A percentile compares a stretch with the other conserved stretches of the same genome.
phyloP scores from a whole-genome alignment of 2,329 filamentous ascomycete genomes.

The Leptographium wingfieldii region DNA sequence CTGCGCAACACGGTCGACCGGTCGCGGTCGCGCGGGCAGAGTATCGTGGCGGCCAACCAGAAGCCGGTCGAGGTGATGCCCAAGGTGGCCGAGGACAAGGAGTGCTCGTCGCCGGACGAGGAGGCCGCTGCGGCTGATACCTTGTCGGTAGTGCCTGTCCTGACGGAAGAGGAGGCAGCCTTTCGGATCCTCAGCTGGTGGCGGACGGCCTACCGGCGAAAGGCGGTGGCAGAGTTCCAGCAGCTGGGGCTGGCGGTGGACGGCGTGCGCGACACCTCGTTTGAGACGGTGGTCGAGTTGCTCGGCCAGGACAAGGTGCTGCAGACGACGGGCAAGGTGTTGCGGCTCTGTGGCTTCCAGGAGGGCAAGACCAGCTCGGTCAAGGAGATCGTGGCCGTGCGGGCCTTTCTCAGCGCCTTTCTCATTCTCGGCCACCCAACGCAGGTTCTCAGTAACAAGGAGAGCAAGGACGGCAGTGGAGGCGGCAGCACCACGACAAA shows the following conservation, averaged over 20 bases:
- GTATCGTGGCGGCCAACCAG: constrained; percentile 29
- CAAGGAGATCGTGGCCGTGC: constrained; percentile 55
- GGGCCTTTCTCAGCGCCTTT: constrained; percentile 69
- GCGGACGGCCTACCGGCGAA: constrained; percentile 45
- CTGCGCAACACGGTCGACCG: constrained; percentile 41
- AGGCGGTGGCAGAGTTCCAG: constrained; percentile 51
- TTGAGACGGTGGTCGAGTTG: constrained; percentile 60
- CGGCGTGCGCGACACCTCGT: constrained; percentile 54
- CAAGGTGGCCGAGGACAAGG: constrained; percentile 36
- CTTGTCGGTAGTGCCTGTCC: not conserved
- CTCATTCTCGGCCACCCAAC: constrained; percentile 68
- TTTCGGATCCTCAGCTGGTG: constrained; percentile 58
- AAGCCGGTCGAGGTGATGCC: constrained; percentile 37
- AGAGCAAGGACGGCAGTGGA: constrained; percentile 16
- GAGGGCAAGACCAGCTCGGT: constrained; percentile 52
- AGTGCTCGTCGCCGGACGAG: constrained; percentile 15
- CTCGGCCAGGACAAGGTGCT: constrained; percentile 57
- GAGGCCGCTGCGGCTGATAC: not conserved
- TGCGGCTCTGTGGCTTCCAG: constrained; percentile 56
- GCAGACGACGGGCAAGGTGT: constrained; percentile 49
- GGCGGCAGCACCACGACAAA: not conserved
- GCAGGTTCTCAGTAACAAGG: constrained; percentile 64
- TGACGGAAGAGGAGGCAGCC: constrained; percentile 42
- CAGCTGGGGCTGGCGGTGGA: constrained; percentile 58
- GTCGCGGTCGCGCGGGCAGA: constrained; percentile 36